These are phyloP conservation scores for Babesia bovis DNA, from an alignment of 169 alveolate genomes.

Conservation along the genomic window DNA sequence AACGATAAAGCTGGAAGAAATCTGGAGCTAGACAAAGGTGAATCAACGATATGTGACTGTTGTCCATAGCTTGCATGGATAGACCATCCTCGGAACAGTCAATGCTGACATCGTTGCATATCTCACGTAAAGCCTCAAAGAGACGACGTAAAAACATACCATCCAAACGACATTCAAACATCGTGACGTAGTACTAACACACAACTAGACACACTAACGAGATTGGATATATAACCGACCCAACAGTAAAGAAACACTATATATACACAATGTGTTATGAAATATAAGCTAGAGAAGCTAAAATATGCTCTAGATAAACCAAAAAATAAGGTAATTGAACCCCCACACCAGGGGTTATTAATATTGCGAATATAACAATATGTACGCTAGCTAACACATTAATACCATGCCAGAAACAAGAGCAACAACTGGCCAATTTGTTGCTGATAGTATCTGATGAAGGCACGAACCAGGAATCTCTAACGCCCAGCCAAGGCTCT, in stretches of 20 bases:
- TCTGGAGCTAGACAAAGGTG: slow-evolving; percentile 82
- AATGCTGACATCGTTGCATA: slow-evolving; percentile 86
- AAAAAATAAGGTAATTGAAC: too few relatives aligned
- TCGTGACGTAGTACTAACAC: slow-evolving; percentile 13
- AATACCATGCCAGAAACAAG: too few relatives aligned
- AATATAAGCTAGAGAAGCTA: too few relatives aligned
- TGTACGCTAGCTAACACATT: too few relatives aligned
- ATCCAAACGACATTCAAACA: slow-evolving; percentile 80
- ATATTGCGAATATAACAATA: too few relatives aligned
- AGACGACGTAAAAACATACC: slow-evolving; percentile 75
- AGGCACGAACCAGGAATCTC: too few relatives aligned
- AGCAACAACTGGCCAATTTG: too few relatives aligned
- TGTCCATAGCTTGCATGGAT: slow-evolving; percentile 89
- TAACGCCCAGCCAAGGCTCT: too few relatives aligned
- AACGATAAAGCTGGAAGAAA: slow-evolving; percentile 86
- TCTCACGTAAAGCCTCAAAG: slow-evolving; percentile 84
- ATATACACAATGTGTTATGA: not conserved
- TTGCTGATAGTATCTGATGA: too few relatives aligned
- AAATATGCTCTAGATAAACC: too few relatives aligned
- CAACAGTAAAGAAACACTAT: not conserved
- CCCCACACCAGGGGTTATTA: too few relatives aligned
- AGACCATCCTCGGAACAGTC: slow-evolving; percentile 87
- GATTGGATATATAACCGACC: not conserved
- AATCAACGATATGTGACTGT: slow-evolving; percentile 86
- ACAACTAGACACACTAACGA: not conserved